Evolutionary conservation across 306 rosid species (phyloP).

Genomic region (Datisca glomerata): DNA sequence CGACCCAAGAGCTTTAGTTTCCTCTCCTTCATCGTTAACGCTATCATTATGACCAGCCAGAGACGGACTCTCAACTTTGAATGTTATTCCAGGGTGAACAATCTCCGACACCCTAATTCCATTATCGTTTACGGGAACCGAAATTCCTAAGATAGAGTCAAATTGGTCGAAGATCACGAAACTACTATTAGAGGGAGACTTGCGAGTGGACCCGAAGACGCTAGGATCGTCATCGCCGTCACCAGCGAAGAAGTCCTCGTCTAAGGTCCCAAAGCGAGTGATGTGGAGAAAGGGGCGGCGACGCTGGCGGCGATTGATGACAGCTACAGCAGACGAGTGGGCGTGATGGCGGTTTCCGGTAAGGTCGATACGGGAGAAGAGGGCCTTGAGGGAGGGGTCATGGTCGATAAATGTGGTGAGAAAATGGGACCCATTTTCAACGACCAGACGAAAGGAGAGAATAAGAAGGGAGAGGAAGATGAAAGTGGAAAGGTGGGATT

Average conservation of each 20-base stretch:
- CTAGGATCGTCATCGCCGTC: constrained; percentile 59
- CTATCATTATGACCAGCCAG: neutral
- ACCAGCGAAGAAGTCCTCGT: constrained; percentile 78
- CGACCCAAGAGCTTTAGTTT: constrained; percentile 14
- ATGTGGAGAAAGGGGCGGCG: constrained; percentile 64
- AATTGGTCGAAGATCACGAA: constrained; percentile 27
- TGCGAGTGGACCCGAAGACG: constrained; percentile 35
- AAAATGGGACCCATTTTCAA: constrained; percentile 55
- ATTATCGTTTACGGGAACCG: constrained; percentile 46
- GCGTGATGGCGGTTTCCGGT: constrained; percentile 19
- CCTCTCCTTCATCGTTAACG: constrained; percentile 9
- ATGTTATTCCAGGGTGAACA: constrained; percentile 51
- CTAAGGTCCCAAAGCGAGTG: constrained; percentile 77
- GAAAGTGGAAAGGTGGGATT: constrained; percentile 42
- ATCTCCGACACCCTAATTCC: constrained; percentile 54
- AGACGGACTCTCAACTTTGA: constrained; percentile 18
- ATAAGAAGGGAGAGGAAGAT: constrained; percentile 69
- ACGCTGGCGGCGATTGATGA: constrained; percentile 34
- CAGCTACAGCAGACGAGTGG: constrained; percentile 10
- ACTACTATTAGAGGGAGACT: constrained; percentile 30
- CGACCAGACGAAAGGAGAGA: constrained; percentile 59
- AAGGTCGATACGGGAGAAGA: constrained; percentile 75
- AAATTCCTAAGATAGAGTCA: constrained; percentile 33
- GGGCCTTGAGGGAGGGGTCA: constrained; percentile 62
- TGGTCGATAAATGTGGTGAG: constrained; percentile 76